These are phyloP conservation scores for Fusarium sp. DNA, from an alignment of 2,329 filamentous ascomycete genomes.

Conservation along the genomic window DNA sequence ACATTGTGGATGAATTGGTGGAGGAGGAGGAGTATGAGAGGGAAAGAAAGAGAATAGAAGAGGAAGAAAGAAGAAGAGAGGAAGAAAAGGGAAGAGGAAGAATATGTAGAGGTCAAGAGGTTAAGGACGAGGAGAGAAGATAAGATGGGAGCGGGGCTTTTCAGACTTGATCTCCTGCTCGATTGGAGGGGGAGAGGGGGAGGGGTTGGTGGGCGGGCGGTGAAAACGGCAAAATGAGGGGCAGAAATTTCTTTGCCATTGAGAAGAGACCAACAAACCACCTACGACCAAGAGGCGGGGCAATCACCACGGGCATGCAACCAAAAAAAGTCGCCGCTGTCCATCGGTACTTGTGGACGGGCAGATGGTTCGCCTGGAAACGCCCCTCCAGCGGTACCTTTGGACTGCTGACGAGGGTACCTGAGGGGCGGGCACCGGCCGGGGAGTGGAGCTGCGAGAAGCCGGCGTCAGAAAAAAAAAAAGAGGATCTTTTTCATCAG, in stretches of 20 bases:
- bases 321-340: not conserved
- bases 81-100: constrained; percentile 37
- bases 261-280: constrained; percentile 19
- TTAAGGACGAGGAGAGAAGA: constrained; percentile 31
- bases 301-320: constrained; percentile 9
- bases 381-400: constrained; percentile 12
- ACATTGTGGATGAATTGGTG: constrained; percentile 60
- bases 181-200: constrained; percentile 28
- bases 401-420: not conserved
- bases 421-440: constrained; percentile 17
- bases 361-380: constrained; percentile 18
- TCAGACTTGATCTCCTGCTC: constrained; percentile 20
- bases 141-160: constrained; percentile 41
- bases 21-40: constrained; percentile 39
- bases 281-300: constrained; percentile 25
- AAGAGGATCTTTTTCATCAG: constrained; percentile 35
- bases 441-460: constrained; percentile 32
- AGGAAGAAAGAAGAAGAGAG: constrained; percentile 26
- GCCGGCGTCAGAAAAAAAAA: constrained; percentile 15
- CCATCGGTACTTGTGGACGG: constrained; percentile 28
- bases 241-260: constrained; percentile 45
- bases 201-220: constrained; percentile 40
- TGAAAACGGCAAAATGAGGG: constrained; percentile 46
- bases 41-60: constrained; percentile 39
- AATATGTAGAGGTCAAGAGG: constrained; percentile 31